These are phyloP conservation scores for Fusarium agapanthi DNA, from an alignment of 2,329 filamentous ascomycete species.

Conservation along the genomic window DNA sequence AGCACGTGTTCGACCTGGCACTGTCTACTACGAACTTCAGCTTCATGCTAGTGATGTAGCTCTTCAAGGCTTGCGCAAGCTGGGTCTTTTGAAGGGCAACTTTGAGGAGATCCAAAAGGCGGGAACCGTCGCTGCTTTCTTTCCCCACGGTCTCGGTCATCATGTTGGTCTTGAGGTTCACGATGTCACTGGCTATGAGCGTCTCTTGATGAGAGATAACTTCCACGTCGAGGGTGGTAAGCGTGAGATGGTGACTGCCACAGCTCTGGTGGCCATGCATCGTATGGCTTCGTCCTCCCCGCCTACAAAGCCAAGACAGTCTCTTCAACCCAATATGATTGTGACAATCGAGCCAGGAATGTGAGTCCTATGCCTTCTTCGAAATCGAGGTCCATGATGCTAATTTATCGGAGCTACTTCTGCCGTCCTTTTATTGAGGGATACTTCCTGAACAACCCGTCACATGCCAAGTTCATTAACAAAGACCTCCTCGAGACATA, in stretches of 20 bases:
- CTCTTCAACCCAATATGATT: constrained; percentile 70
- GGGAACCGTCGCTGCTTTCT: constrained; percentile 68
- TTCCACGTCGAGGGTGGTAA: constrained; percentile 50
- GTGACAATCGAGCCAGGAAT: constrained; percentile 83
- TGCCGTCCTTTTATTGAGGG: constrained; percentile 76
- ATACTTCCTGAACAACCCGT: constrained; percentile 67
- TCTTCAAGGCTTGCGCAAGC: constrained; percentile 71
- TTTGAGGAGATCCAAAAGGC: constrained; percentile 61
- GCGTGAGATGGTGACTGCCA: constrained; percentile 52
- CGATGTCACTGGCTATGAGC: constrained; percentile 59
- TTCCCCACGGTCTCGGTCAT: constrained; percentile 72
- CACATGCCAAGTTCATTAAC: constrained; percentile 72
- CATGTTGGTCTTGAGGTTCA: constrained; percentile 73
- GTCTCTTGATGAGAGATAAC: constrained; percentile 45
- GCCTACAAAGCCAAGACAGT: constrained; percentile 48
- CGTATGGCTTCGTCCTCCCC: constrained; percentile 37
- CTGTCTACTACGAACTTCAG: constrained; percentile 77
- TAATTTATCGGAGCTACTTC: constrained; percentile 67
- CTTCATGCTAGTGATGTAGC: constrained; percentile 77
- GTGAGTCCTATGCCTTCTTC: constrained; percentile 48
- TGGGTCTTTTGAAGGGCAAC: constrained; percentile 77
- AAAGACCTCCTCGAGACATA: constrained; percentile 70
- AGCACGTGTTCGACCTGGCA: constrained; percentile 71
- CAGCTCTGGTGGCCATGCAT: constrained; percentile 45
- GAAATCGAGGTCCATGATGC: background rate